Evolutionary conservation across 352 stramenopile genomes (phyloP), one percentile per base, ranked within the genome.

Genomic region (Pythium angustatum): DNA sequence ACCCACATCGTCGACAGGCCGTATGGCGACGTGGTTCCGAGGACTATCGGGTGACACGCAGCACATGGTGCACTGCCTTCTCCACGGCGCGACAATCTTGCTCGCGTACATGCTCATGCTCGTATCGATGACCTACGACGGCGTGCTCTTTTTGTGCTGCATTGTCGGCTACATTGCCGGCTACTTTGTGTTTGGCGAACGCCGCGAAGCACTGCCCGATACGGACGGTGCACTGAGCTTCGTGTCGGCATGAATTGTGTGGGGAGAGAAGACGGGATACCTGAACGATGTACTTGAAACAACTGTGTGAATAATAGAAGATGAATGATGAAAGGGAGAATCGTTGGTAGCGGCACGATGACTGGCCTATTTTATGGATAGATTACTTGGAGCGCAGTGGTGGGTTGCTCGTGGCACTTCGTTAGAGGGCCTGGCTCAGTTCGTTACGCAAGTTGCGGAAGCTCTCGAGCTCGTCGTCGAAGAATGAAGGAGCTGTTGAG

Each of bases 91-190:
- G 11, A 86, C 79, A 10, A 87, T 90, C 43, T 64, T 86, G 14
- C 71, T 91, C 21, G 83, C 83, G 14, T 91, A 91, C 57, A 78
- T 91, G 81, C 78, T 91, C 28, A 91, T 91, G 83, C 77, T 91
- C 22, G 83, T 88, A 21, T 85, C 83, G 22, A 91, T 91, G 83
- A 91, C 83, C 26, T 91, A 91, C 71, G 83, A 91, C 59, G 76
- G 78, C 54, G 69, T 73, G 52, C 66, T 91, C 54, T 78, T 91
- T 21, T 28, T 82, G 11, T 84, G 76, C 71, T 73, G 73, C 12
- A 76, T 91, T 36, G 41, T 38, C 22, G 83, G 83, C 9, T 91
- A 89, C 54, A 61, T 90, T n/a, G 51, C 69, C 14, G 83, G 83
- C 15, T 77, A 90, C 69, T 91, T 84, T 56, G 44, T 90, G 15